Base-by-base conservation (phyloP, 768 basidiomycete genomes). In the Candolleomyces efflorescens region DNA sequence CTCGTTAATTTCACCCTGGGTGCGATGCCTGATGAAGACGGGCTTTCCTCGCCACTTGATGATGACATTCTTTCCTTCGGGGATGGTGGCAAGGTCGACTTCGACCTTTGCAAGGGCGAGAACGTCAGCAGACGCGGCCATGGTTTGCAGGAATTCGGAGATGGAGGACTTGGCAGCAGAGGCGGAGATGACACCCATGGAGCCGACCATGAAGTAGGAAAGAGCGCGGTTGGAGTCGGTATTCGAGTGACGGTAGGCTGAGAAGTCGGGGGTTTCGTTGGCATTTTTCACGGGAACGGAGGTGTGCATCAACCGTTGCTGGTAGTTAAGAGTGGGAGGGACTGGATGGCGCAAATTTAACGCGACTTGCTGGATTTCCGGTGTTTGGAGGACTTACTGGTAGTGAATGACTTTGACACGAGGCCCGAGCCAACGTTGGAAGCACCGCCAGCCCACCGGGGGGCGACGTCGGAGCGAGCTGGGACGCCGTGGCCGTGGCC, bases 31-130 rank as follows among this genome's bases (percentile, higher is more conserved):
- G 72, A 99, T 94, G 81, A 98, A 98, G 55, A 99, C 97, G 63
- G 97, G 97, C 82, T 99, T 99, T 73, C 97, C 97, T 68, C 97
- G 91, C 97, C 97, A 99, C 80, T 98, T 94, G 78, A 95, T 91
- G 74, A 96, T 86, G 64, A 89, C 90, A 70, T 96, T 95, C 84
- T 94, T 95, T 73, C 94, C 94, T 82, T 98, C 94, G 38, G 97
- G 97, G 68, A 99, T 98, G 60, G 75, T 78, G 55, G 77, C 75
- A 60, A 99, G 85, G 39, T 96, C 93, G 59, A 99, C 86, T 76
- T 99, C 97, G 60, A 98, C 92, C 79, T 98, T 98, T 60, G 97
- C 97, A 63, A 98, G 82, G 51, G 97, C 97, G 65, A 98, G 86
- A 54, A 99, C 96, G 69, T 99, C 97, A 37, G 96, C 94, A 39